Base-by-base conservation (phyloP, 2,329 filamentous ascomycete genomes). In the Pleomassaria siparia region DNA sequence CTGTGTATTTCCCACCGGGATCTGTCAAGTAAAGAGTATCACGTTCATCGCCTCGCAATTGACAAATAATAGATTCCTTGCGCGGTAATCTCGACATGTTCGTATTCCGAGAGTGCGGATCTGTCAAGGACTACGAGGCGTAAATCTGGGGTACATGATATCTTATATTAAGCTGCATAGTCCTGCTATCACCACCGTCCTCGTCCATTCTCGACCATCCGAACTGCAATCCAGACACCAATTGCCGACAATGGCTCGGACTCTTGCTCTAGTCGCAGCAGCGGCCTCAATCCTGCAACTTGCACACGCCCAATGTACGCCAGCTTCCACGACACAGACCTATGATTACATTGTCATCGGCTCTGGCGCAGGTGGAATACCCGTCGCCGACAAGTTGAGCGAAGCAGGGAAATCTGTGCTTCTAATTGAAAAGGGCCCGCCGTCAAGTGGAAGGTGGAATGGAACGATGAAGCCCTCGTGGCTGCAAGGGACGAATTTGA, bases 271-370 rank as follows among this genome's bases (percentile, higher is more conserved):
- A 7, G 42, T 37, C 22, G 51, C 49, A 2, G 42, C 46, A 12
- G 51, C 50, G 32, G 51, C 52, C 25, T 51, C 49, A 2, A 41
- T 55, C 8, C 46, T 30, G 11, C 48, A 47, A 9, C 16, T 37
- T 8, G 47, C 32, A 3, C 30, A 47, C 6, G 43, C 28, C 20
- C 44, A 49, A 29, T 60, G 56, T 26, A 50, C 51, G 8, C 24
- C 55, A 10, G 47, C 51, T 16, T 51, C 54, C 46, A 43, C 70
- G 47, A 69, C 66, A 40, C 63, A 69, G 16, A 75, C 76, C 0
- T 83, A 78, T 52, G 82, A 85, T 62, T 85, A 85, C 64, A 80
- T 86, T 36, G 73, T 86, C 16, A 76, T 84, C 20, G 83, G 83
- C 2, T 77, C 72, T 12, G 83, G 83, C 43, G 78, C 82, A 2